These are phyloP conservation scores for Alternaria conjuncta DNA, from an alignment of 2,329 filamentous ascomycete genomes.

Conservation along the genomic window DNA sequence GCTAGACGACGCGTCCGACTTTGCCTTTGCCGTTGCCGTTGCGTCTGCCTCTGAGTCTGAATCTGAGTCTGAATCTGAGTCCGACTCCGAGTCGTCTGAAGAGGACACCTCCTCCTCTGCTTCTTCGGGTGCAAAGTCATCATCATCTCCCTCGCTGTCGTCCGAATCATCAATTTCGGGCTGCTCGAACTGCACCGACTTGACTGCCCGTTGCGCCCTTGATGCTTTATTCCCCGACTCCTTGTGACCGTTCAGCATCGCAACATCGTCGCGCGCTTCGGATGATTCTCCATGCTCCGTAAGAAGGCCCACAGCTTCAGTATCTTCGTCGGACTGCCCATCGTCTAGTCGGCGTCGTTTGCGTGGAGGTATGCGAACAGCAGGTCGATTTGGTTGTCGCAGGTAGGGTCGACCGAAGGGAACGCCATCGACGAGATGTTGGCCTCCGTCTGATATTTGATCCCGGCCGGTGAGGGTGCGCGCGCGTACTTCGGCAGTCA, in stretches of 20 bases:
- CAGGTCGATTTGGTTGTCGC: slow-evolving; percentile 66
- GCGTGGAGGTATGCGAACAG: slow-evolving; percentile 73
- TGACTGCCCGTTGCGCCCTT: slow-evolving; percentile 4
- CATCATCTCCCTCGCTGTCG: slow-evolving; percentile 28
- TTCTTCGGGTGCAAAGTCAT: slow-evolving; percentile 36
- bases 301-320: slow-evolving; percentile 18
- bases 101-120: slow-evolving; percentile 19
- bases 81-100: slow-evolving; percentile 17
- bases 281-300: slow-evolving; percentile 12
- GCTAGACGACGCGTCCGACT: slow-evolving; percentile 8
- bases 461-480: slow-evolving; percentile 76
- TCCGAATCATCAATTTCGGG: slow-evolving; percentile 14
- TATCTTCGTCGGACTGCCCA: slow-evolving; percentile 32
- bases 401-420: slow-evolving; percentile 80
- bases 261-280: neutral
- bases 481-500: slow-evolving; percentile 74
- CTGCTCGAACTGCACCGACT: slow-evolving; percentile 34
- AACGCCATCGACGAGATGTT: slow-evolving; percentile 83
- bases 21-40: slow-evolving; percentile 18
- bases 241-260: neutral
- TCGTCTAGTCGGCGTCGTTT: slow-evolving; percentile 63
- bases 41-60: slow-evolving; percentile 21
- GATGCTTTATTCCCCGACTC: neutral
- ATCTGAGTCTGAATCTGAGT: slow-evolving; percentile 34
- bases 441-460: slow-evolving; percentile 80